phyloP scores from a whole-genome alignment of 257 asterid species.

The Leptodermis oblonga region DNA sequence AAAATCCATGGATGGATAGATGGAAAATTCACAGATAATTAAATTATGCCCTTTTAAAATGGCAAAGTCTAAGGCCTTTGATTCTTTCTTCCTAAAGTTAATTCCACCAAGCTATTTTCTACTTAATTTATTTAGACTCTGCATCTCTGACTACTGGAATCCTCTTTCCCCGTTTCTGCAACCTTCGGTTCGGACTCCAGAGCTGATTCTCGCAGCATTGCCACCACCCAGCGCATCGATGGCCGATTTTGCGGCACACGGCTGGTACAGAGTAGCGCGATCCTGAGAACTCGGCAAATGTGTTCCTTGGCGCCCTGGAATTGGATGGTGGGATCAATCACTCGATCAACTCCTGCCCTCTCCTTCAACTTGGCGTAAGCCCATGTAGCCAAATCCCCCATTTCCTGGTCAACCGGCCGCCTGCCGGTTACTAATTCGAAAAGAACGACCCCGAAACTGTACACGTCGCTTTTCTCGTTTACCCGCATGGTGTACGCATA shows the following conservation, averaged over 20 bases:
- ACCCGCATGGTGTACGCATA: slow-evolving; percentile 75
- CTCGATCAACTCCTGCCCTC: slow-evolving; percentile 35
- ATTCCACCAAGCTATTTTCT: too few species aligned
- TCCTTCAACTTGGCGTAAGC: slow-evolving; percentile 32
- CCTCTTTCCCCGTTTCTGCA: neutral
- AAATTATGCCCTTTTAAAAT: neutral
- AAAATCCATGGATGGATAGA: neutral
- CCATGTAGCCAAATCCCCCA: slow-evolving; percentile 62
- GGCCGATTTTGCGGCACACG: slow-evolving; percentile 60
- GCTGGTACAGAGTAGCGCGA: slow-evolving; percentile 56
- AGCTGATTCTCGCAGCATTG: slow-evolving; percentile 45
- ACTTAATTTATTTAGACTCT: neutral
- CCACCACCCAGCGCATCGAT: slow-evolving; percentile 69
- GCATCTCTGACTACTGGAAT: neutral
- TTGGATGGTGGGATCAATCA: slow-evolving; percentile 48
- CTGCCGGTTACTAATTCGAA: slow-evolving; percentile 70
- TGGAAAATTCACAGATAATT: neutral
- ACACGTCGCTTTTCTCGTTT: slow-evolving; percentile 72
- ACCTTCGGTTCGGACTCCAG: neutral
- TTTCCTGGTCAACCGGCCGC: slow-evolving; percentile 37
- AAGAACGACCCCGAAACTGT: slow-evolving; percentile 73
- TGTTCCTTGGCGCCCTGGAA: slow-evolving; percentile 36
- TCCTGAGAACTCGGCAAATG: slow-evolving; percentile 40
- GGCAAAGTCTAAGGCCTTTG: neutral
- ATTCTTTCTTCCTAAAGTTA: too few species aligned